These are phyloP conservation scores for Calonectria crousiana DNA, from an alignment of 2,329 filamentous ascomycete species.

Conservation along the genomic window DNA sequence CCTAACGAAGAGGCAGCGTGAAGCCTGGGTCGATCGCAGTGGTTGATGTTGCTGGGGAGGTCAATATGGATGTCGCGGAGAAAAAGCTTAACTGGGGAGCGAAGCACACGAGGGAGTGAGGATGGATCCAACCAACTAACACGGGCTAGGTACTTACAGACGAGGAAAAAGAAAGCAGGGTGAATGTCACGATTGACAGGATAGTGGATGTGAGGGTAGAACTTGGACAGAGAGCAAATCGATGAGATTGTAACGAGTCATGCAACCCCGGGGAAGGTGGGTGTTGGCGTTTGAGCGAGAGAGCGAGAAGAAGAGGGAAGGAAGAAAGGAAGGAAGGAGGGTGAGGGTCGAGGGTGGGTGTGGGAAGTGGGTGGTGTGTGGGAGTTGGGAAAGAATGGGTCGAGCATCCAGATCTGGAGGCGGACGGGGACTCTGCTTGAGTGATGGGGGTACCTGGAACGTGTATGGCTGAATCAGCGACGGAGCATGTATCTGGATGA, in stretches of 20 bases:
- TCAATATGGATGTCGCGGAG: conserved; percentile 31
- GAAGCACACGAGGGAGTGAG: conserved; percentile 31
- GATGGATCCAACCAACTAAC: conserved; percentile 41
- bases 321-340: conserved; percentile 37
- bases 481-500: neutral
- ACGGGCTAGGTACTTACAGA: conserved; percentile 37
- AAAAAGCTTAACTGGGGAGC: conserved; percentile 28
- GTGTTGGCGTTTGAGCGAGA: conserved; percentile 36
- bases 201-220: conserved; percentile 13
- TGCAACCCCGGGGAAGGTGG: conserved; percentile 27
- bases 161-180: conserved; percentile 17
- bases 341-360: conserved; percentile 29
- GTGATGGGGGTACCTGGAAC: neutral
- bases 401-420: conserved; percentile 46
- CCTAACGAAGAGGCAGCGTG: neutral
- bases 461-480: neutral
- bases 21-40: conserved; percentile 1
- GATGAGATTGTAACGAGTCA: conserved; percentile 35
- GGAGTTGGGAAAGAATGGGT: conserved; percentile 46
- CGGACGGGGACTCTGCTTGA: conserved; percentile 31
- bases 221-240: conserved; percentile 28
- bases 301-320: conserved; percentile 36
- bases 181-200: conserved; percentile 15
- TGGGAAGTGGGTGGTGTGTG: conserved; percentile 40
- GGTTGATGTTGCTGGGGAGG: conserved; percentile 2